These are phyloP conservation scores for Suillus paluster DNA, from an alignment of 768 basidiomycete genomes.

Conservation along the genomic window DNA sequence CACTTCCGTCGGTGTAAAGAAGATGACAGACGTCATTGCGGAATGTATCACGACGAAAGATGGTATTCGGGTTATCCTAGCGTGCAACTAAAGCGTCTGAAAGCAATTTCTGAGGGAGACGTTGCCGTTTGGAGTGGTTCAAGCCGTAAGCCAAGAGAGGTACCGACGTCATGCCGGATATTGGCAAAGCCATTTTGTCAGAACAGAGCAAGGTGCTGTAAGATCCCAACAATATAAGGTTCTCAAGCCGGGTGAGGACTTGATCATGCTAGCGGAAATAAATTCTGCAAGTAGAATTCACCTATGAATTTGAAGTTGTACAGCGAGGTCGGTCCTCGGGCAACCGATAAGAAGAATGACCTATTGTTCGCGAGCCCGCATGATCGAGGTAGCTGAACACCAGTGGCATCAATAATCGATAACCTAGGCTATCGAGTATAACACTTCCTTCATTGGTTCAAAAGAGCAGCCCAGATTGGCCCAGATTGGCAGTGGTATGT, in stretches of 20 bases:
- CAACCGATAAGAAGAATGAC: neutral
- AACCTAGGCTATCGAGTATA: neutral
- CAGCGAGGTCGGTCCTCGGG: neutral
- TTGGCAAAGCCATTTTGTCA: neutral
- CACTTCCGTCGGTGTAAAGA: neutral
- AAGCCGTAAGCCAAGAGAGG: conserved; percentile 5
- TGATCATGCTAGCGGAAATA: neutral
- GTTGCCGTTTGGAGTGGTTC: neutral
- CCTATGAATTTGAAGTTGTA: neutral
- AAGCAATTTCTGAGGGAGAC: neutral
- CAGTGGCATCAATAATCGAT: neutral
- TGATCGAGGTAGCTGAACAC: neutral
- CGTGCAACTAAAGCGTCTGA: neutral
- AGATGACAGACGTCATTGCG: neutral
- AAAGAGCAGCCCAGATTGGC: neutral
- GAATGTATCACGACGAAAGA: neutral
- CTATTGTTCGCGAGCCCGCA: neutral
- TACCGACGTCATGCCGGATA: neutral
- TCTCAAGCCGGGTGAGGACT: neutral
- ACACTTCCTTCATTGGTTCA: neutral
- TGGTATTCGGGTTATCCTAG: neutral
- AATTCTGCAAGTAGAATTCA: neutral
- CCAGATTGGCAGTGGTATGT: neutral
- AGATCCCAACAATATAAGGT: neutral
- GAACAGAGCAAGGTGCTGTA: neutral